Conservation (phyloP, 2,329 filamentous ascomycete genomes). For the Ceratocystis papillata region DNA sequence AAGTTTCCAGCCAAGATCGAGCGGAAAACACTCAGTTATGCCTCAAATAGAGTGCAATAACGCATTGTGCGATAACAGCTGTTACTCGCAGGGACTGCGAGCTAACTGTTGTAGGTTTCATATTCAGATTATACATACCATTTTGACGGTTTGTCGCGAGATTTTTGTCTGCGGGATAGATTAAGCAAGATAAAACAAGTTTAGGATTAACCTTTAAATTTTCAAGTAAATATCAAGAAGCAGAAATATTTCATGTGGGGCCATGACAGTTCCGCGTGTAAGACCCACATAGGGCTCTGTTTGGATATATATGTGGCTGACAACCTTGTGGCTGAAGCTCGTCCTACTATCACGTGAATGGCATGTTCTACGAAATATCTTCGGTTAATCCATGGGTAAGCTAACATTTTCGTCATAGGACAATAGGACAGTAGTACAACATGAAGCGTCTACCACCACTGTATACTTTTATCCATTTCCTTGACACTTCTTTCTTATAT, state of each 20-base stretch:
- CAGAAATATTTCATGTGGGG: conserved; percentile 1
- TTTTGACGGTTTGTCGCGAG: conserved; percentile 31
- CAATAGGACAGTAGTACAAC: too few relatives aligned
- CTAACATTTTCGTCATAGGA: too few relatives aligned
- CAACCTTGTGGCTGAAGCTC: background rate
- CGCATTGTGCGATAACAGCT: conserved; percentile 13
- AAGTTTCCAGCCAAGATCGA: conserved; percentile 16
- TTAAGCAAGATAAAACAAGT: conserved; percentile 7
- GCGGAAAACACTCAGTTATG: conserved; percentile 23
- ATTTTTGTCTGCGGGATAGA: conserved; percentile 19
- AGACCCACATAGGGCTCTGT: conserved; percentile 15
- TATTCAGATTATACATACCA: conserved; percentile 33
- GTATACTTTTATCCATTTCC: background rate
- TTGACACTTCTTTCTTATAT: background rate
- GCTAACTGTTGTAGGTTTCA: background rate
- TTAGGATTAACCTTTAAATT: background rate
- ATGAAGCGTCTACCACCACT: too few relatives aligned
- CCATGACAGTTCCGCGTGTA: background rate
- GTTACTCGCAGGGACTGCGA: conserved; percentile 20
- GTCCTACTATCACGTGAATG: background rate
- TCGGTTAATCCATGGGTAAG: too few relatives aligned
- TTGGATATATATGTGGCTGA: background rate
- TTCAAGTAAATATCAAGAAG: conserved; percentile 17
- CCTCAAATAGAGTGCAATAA: conserved; percentile 13
- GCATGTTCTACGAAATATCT: background rate